These are phyloP conservation scores for Wallemia ichthyophaga DNA, from an alignment of 1,284 basidiomycete species.

Conservation along the genomic window DNA sequence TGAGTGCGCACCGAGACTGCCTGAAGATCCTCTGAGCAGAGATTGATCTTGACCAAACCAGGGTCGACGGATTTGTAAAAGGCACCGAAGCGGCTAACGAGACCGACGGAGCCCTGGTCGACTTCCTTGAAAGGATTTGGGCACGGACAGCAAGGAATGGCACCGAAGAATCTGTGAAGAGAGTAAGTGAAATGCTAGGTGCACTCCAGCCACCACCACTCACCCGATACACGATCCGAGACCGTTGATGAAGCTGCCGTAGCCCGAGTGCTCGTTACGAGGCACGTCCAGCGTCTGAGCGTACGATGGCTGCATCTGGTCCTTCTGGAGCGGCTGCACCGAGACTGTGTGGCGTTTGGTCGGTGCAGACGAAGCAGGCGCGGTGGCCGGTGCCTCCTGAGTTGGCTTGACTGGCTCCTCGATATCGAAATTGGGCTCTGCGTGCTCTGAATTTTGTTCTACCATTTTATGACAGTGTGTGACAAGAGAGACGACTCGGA, in stretches of 20 bases:
- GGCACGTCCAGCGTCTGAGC: slow-evolving; percentile 41
- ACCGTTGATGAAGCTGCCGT: slow-evolving; percentile 45
- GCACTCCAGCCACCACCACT: background rate
- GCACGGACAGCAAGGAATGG: slow-evolving; percentile 35
- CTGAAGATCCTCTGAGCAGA: slow-evolving; percentile 6
- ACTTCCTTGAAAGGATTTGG: slow-evolving; percentile 32
- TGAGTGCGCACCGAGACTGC: slow-evolving; percentile 70
- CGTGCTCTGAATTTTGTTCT: background rate
- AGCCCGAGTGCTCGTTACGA: slow-evolving; percentile 47
- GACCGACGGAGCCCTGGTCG: slow-evolving; percentile 61
- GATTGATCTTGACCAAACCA: slow-evolving; percentile 67
- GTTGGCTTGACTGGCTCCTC: background rate
- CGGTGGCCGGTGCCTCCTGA: background rate
- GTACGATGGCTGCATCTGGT: slow-evolving; percentile 62
- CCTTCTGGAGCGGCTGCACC: slow-evolving; percentile 48
- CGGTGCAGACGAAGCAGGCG: background rate
- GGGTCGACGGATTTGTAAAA: slow-evolving; percentile 36
- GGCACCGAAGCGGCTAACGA: slow-evolving; percentile 69
- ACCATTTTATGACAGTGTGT: background rate
- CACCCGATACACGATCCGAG: slow-evolving; percentile 16
- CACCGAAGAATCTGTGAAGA: slow-evolving; percentile 33
- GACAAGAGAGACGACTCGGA: too few relatives aligned
- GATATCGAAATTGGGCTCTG: background rate
- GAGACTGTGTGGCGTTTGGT: slow-evolving; percentile 24
- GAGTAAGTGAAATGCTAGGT: background rate